Conservation (phyloP, 208 protist genomes). For the Strigomonas culicis region DNA sequence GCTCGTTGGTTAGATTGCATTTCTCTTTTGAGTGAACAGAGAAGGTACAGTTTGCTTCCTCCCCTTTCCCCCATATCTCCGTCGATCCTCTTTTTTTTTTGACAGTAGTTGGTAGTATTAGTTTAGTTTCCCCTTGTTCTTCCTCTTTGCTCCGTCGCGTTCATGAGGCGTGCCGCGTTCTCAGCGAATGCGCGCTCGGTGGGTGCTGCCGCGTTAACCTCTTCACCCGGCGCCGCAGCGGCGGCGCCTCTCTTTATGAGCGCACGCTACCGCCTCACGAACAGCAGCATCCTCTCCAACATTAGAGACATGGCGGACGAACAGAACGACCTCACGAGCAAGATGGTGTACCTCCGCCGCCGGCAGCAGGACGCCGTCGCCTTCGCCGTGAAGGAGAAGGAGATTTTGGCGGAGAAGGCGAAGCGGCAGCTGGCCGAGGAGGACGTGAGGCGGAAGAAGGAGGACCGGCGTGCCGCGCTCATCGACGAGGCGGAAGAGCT, state of each 20-base stretch:
- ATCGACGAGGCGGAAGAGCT: slow-evolving; percentile 47
- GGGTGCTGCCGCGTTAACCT: background rate
- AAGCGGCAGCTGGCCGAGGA: slow-evolving; percentile 66
- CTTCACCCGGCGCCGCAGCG: background rate
- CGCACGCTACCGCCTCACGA: slow-evolving; percentile 50
- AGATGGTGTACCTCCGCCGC: slow-evolving; percentile 63
- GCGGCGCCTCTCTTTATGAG: background rate
- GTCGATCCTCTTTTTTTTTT: background rate
- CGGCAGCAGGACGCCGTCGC: slow-evolving; percentile 74
- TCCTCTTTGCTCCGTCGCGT: background rate
- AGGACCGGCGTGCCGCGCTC: slow-evolving; percentile 44
- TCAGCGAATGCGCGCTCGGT: background rate
- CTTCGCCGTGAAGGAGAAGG: slow-evolving; percentile 79
- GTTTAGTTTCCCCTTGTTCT: slow-evolving; percentile 1
- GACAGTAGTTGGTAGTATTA: background rate
- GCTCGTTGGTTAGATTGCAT: too few relatives aligned
- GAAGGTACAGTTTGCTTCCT: too few relatives aligned
- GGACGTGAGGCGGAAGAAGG: slow-evolving; percentile 33
- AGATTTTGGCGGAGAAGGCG: slow-evolving; percentile 57
- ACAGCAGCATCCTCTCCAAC: slow-evolving; percentile 66
- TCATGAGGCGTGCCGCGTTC: background rate
- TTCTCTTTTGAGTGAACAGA: too few relatives aligned
- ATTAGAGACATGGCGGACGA: slow-evolving; percentile 66
- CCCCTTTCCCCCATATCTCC: background rate
- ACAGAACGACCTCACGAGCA: slow-evolving; percentile 59